Conservation (phyloP, 805 yeast species). For the Torulaspora gathmanii region DNA sequence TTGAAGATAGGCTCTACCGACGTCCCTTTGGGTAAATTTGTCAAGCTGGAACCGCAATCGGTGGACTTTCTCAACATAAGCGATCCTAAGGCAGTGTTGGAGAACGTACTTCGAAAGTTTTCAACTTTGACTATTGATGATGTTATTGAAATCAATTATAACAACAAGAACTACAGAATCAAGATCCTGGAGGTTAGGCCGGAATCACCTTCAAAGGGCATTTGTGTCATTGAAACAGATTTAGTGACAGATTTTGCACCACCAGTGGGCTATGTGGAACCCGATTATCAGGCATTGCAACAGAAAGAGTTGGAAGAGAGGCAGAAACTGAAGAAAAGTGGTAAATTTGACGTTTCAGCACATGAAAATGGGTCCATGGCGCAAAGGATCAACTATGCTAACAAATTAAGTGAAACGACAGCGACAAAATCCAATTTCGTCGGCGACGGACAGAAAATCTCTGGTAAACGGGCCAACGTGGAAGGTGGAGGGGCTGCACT, state of each 20-base stretch:
- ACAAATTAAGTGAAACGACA: constrained; percentile 45
- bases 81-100: constrained; percentile 95
- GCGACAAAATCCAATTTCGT: constrained; percentile 36
- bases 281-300: constrained; percentile 49
- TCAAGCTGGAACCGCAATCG: constrained; percentile 91
- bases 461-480: constrained; percentile 48
- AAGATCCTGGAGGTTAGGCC: constrained; percentile 87
- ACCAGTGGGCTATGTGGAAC: constrained; percentile 97
- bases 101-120: constrained; percentile 84
- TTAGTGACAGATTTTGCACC: constrained; percentile 97
- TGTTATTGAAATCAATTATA: constrained; percentile 78
- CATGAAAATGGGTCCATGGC: constrained; percentile 73
- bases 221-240: constrained; percentile 96
- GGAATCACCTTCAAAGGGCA: constrained; percentile 55
- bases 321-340: constrained; percentile 31
- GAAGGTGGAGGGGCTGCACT: constrained; percentile 16
- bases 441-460: constrained; percentile 68
- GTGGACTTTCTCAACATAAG: constrained; percentile 88
- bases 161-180: constrained; percentile 70
- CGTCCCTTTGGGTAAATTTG: constrained; percentile 80
- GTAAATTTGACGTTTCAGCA: constrained; percentile 23
- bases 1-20: constrained; percentile 71
- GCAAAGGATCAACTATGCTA: constrained; percentile 51
- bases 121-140: constrained; percentile 83
- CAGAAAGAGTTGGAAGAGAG: constrained; percentile 28